A percentile compares a stretch with the other conserved stretches of the same genome.
Evolutionary conservation across 345 rosid species (phyloP).

Genomic region (Barbarea vulgaris): DNA sequence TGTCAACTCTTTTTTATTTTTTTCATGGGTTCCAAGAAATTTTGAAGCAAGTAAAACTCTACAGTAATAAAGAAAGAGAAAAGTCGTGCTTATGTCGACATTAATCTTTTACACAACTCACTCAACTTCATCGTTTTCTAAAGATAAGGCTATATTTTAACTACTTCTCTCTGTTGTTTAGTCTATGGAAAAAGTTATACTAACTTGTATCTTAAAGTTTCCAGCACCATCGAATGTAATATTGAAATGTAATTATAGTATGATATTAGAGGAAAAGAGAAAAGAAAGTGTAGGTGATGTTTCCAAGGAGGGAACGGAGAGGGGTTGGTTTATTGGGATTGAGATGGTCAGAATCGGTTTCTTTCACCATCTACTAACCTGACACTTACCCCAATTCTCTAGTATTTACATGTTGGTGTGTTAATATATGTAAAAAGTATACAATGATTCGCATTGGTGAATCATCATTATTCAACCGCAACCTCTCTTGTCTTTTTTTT

Average conservation of each 20-base stretch:
- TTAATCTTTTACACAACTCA: conserved; percentile 17
- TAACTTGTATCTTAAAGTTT: too few relatives aligned
- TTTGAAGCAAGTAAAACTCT: neutral
- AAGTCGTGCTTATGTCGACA: conserved; percentile 25
- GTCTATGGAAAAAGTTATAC: neutral
- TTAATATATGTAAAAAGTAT: neutral
- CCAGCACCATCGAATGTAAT: neutral
- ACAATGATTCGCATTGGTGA: neutral
- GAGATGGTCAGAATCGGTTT: conserved; percentile 26
- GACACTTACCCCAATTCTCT: conserved; percentile 17
- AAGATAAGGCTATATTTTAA: neutral
- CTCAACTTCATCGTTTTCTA: neutral
- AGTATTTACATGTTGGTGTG: neutral
- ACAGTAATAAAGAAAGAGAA: neutral
- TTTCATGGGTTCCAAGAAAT: neutral
- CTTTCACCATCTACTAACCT: conserved; percentile 33
- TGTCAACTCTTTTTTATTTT: conserved; percentile 35
- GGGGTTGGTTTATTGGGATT: conserved; percentile 35
- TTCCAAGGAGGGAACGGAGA: conserved; percentile 38
- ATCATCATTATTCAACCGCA: conserved; percentile 5
- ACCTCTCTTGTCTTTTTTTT: neutral
- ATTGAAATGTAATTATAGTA: neutral
- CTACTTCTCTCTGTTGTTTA: too few relatives aligned
- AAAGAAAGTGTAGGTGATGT: conserved; percentile 25
- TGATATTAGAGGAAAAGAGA: neutral